Conservation (phyloP, 1,139 yeast species). For the Lodderomyces oxycetoniae region DNA sequence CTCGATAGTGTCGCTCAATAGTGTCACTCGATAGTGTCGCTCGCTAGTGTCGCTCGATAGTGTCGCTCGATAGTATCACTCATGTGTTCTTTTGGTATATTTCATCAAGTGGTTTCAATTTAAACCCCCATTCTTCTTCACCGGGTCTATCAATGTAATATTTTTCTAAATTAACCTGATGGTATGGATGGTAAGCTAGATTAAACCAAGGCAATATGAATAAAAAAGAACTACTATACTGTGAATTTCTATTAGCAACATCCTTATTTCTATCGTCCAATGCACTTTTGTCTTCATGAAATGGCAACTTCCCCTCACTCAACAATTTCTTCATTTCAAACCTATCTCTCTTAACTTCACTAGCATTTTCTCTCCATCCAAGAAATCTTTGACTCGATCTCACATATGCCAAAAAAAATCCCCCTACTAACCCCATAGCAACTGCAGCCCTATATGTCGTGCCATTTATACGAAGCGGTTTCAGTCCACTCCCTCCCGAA, state of each 20-base stretch:
- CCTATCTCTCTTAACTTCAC: constrained; percentile 72
- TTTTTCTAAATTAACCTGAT: constrained; percentile 68
- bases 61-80: no score
- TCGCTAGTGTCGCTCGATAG: no score
- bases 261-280: constrained; percentile 71
- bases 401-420: constrained; percentile 65
- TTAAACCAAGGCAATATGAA: constrained; percentile 81
- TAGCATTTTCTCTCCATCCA: constrained; percentile 70
- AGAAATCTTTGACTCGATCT: constrained; percentile 68
- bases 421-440: constrained; percentile 63
- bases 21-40: no score
- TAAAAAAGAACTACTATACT: constrained; percentile 59
- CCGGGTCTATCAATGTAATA: constrained; percentile 64
- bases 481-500: constrained; percentile 53
- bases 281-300: constrained; percentile 52
- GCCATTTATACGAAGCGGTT: constrained; percentile 49
- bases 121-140: constrained; percentile 47
- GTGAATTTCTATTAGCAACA: constrained; percentile 75
- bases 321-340: constrained; percentile 67
- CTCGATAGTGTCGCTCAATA: no score
- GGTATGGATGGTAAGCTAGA: constrained; percentile 76
- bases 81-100: no score
- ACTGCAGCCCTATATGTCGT: constrained; percentile 57
- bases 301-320: constrained; percentile 64
- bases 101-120: constrained; percentile 43